These are phyloP conservation scores for Xylariaceae sp. DNA, from an alignment of 2,329 filamentous ascomycete genomes.

Conservation along the genomic window DNA sequence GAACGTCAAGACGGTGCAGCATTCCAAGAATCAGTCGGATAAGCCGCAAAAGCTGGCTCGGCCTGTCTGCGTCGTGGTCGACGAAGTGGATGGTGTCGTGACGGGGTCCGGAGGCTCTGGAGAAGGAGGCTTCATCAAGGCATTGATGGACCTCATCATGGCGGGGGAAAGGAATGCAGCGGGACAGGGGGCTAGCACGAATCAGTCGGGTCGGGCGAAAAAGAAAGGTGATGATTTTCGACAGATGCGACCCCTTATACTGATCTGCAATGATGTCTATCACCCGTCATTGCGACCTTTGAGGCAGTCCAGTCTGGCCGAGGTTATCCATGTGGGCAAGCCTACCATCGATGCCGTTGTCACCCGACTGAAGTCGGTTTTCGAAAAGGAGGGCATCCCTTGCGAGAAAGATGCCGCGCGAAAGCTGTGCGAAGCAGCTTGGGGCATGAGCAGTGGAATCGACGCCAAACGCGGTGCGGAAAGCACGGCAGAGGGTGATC, in stretches of 20 bases:
- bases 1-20: conserved; percentile 73
- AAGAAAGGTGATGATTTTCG: conserved; percentile 83
- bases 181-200: conserved; percentile 28
- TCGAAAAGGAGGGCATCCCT: conserved; percentile 80
- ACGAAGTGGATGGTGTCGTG: conserved; percentile 94
- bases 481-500: conserved; percentile 64
- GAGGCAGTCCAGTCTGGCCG: conserved; percentile 77
- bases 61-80: conserved; percentile 88
- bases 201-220: conserved; percentile 45
- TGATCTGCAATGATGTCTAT: conserved; percentile 98
- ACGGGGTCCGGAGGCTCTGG: conserved; percentile 69
- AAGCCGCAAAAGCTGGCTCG: conserved; percentile 66
- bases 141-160: conserved; percentile 82
- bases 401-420: conserved; percentile 87
- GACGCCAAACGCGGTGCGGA: conserved; percentile 65
- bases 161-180: conserved; percentile 75
- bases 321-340: conserved; percentile 87
- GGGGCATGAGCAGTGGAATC: conserved; percentile 70
- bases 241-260: conserved; percentile 78
- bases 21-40: conserved; percentile 46
- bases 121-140: conserved; percentile 93
- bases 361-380: conserved; percentile 72
- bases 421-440: conserved; percentile 75
- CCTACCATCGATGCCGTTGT: conserved; percentile 84
- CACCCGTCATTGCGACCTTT: conserved; percentile 81